Evolutionary conservation across 306 rosid species (phyloP), one percentile per base, ranked within the genome.

Genomic region (Trifolium dubium): DNA sequence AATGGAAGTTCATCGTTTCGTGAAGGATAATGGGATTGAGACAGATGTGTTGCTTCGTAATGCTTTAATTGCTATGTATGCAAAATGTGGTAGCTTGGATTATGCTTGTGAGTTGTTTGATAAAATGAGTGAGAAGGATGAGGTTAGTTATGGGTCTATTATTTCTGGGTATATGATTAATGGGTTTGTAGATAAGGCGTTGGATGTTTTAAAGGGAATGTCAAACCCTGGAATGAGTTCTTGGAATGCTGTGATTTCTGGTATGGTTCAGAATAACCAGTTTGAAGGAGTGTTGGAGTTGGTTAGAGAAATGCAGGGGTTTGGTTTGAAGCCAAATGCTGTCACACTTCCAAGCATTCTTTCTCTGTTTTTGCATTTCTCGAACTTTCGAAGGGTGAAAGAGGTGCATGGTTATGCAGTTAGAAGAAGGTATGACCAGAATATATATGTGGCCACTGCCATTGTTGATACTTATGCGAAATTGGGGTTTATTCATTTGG

Each of bases 221-320:
- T 73, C 70, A 70, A 76, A 67, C 43, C 89, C 81, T 23, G 87
- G 83, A 54, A 79, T 85, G 63, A 85, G 85, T 55, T 64, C 83
- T n/a, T 87, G 96, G 97, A 94, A 94, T 88, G 88, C 85, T 50
- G 79, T 87, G 71, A 73, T 92, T 80, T 90, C 93, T 46, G 96
- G 89, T 81, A 53, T 94, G 79, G 95, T 86, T 81, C 99, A 94
- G 74, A 92, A 86, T 83, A 82, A 88, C 44, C 78, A 8, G 54
- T 85, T 75, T 31, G 85, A 83, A 72, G 75, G 44, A 14, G 87
- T 65, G 18, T 65, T 94, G 65, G 80, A 85, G 74, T 75, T 92
- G 67, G 82, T 90, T 43, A 69, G 55, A 14, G 84, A 82, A 76
- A 88, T 92, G 96, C 93, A 66, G 69, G 80, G 72, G 62, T 59